Percentiles rank a stretch among this genome's conserved stretches.
phyloP scores from a whole-genome alignment of 495 filamentous ascomycete species.

The Friedmanniomyces simplex region DNA sequence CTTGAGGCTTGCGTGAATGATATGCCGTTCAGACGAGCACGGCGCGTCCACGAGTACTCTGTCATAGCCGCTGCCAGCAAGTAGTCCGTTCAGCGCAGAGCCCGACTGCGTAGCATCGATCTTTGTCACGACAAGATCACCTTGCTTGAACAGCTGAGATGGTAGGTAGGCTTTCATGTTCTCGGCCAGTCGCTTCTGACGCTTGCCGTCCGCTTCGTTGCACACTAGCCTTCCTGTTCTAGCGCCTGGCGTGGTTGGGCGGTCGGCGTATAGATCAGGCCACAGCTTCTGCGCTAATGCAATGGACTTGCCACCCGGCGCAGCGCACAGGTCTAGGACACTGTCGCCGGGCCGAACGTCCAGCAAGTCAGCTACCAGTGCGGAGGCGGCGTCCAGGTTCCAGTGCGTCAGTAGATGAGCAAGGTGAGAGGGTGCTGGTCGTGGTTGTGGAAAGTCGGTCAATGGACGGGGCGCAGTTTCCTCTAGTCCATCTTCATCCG shows the following conservation, averaged over 20 bases:
- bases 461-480: neutral
- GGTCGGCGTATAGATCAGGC: slow-evolving; percentile 1
- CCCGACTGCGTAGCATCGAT: slow-evolving; percentile 1
- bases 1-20: slow-evolving; percentile 13
- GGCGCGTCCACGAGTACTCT: slow-evolving; percentile 17
- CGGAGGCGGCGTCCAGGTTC: slow-evolving; percentile 17
- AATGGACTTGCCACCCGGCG: slow-evolving; percentile 15
- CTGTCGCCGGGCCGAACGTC: slow-evolving; percentile 6
- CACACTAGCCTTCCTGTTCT: neutral
- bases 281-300: slow-evolving; percentile 6
- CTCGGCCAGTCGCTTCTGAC: slow-evolving; percentile 9
- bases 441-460: slow-evolving; percentile 4
- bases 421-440: neutral
- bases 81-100: neutral
- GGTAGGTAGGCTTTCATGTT: slow-evolving; percentile 15
- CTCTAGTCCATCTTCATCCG: neutral
- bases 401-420: slow-evolving; percentile 8
- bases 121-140: neutral
- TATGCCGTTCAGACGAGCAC: slow-evolving; percentile 16
- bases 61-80: slow-evolving; percentile 2
- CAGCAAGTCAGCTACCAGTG: slow-evolving; percentile 8
- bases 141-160: neutral
- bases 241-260: neutral
- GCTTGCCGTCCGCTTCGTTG: slow-evolving; percentile 9
- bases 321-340: slow-evolving; percentile 17